Conservation (phyloP, 139 green algal species). For the Spirogloea muscicola region DNA sequence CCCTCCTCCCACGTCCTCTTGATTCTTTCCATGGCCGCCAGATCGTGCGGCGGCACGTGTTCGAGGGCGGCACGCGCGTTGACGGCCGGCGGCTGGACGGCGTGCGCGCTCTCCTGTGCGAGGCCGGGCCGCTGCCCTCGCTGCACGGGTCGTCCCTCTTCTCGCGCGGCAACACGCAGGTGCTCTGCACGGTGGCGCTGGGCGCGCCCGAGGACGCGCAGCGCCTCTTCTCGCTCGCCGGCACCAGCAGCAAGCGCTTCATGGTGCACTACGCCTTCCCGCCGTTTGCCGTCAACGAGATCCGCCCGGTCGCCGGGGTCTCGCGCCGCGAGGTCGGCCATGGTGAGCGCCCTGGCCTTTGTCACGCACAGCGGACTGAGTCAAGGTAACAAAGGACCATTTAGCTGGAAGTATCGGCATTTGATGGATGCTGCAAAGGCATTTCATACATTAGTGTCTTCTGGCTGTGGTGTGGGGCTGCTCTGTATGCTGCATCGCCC, state of each 20-base stretch:
- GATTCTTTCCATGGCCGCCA: too few relatives aligned
- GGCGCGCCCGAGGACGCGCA: slow-evolving; percentile 37
- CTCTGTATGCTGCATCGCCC: too few relatives aligned
- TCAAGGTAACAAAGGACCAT: too few relatives aligned
- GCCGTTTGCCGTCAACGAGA: slow-evolving; percentile 87
- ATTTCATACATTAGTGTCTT: too few relatives aligned
- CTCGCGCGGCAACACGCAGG: slow-evolving; percentile 92
- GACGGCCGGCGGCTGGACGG: slow-evolving; percentile 45
- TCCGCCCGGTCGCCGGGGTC: slow-evolving; percentile 61
- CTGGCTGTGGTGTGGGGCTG: too few relatives aligned
- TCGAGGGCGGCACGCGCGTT: slow-evolving; percentile 1
- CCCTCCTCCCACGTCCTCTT: too few relatives aligned
- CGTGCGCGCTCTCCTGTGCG: slow-evolving; percentile 50
- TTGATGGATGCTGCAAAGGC: too few relatives aligned
- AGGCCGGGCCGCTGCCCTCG: slow-evolving; percentile 55
- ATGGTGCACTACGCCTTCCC: slow-evolving; percentile 98
- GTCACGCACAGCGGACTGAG: too few relatives aligned
- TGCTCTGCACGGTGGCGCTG: slow-evolving; percentile 39
- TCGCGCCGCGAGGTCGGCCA: slow-evolving; percentile 86
- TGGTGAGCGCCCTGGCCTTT: slow-evolving; percentile 62
- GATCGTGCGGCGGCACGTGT: slow-evolving; percentile 2
- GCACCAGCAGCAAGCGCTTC: slow-evolving; percentile 27
- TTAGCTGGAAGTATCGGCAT: too few relatives aligned
- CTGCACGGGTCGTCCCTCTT: slow-evolving; percentile 93
- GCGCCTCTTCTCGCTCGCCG: slow-evolving; percentile 18